These are phyloP conservation scores for Lentinus polychrous DNA, from an alignment of 1,284 basidiomycete genomes.

Conservation along the genomic window DNA sequence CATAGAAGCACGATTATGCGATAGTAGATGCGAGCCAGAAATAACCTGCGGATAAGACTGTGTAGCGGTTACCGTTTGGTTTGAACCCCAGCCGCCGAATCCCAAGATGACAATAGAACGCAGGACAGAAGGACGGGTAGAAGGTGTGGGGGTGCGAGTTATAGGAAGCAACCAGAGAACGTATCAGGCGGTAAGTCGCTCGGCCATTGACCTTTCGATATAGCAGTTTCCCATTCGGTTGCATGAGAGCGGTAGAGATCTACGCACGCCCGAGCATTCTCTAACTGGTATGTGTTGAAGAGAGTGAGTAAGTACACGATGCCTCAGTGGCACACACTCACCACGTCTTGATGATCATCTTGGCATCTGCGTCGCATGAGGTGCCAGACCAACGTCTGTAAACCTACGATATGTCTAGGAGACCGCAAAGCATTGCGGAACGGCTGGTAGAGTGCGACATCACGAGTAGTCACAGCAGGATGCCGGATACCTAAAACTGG, in stretches of 20 bases:
- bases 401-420: slow-evolving; percentile 58
- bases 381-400: slow-evolving; percentile 73
- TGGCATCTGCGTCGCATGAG: slow-evolving; percentile 71
- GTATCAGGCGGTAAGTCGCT: slow-evolving; percentile 67
- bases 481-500: slow-evolving; percentile 77
- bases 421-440: slow-evolving; percentile 64
- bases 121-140: too few species aligned
- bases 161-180: slow-evolving; percentile 73
- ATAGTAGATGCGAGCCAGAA: too few species aligned
- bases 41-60: too few species aligned
- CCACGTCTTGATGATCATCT: slow-evolving; percentile 62
- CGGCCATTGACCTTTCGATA: slow-evolving; percentile 63
- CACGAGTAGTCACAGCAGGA: slow-evolving; percentile 71
- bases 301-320: neutral
- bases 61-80: too few species aligned
- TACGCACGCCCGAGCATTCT: slow-evolving; percentile 69
- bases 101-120: too few species aligned
- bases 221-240: slow-evolving; percentile 57
- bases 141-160: neutral
- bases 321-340: slow-evolving; percentile 29
- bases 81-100: too few species aligned
- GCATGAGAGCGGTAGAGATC: slow-evolving; percentile 70
- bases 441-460: slow-evolving; percentile 74
- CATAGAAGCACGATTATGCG: too few species aligned
- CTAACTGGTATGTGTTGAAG: slow-evolving; percentile 39